phyloP scores from a whole-genome alignment of 176 grass and related monocot genomes.

The Avena sativa region DNA sequence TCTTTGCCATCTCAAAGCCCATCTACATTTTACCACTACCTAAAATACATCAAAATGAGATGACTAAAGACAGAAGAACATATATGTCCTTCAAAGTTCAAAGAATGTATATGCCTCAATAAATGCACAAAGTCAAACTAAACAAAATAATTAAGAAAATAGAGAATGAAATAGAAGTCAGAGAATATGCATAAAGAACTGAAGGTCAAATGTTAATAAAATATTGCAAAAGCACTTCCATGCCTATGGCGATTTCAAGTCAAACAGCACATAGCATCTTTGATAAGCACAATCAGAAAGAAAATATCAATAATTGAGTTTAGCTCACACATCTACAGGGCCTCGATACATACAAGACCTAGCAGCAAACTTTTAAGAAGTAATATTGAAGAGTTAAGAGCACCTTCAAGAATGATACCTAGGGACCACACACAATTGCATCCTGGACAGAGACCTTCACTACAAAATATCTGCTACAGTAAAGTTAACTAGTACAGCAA shows the following conservation, averaged over 20 bases:
- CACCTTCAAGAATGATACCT: slow-evolving; percentile 28
- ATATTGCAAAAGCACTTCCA: slow-evolving; percentile 23
- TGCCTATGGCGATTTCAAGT: slow-evolving; percentile 32
- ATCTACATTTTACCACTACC: neutral
- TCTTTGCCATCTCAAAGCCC: slow-evolving; percentile 1
- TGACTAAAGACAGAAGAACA: slow-evolving; percentile 26
- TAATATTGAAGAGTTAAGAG: neutral
- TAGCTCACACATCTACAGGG: slow-evolving; percentile 2
- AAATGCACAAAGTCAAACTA: slow-evolving; percentile 38
- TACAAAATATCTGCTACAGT: neutral
- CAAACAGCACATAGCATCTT: slow-evolving; percentile 35
- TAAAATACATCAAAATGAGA: slow-evolving; percentile 14
- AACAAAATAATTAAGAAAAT: slow-evolving; percentile 16
- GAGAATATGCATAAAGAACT: slow-evolving; percentile 41
- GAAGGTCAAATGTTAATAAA: slow-evolving; percentile 34
- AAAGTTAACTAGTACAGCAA: slow-evolving; percentile 24
- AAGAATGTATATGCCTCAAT: slow-evolving; percentile 19
- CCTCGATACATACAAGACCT: slow-evolving; percentile 32
- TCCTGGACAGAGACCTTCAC: neutral
- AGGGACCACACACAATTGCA: slow-evolving; percentile 17
- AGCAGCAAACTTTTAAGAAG: slow-evolving; percentile 1
- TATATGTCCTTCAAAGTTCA: neutral
- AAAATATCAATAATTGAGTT: slow-evolving; percentile 25
- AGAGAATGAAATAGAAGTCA: slow-evolving; percentile 38
- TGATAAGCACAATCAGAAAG: slow-evolving; percentile 41